Percentiles rank a stretch among this genome's conserved stretches.
Evolutionary conservation across 2,329 filamentous ascomycete genomes (phyloP).

Genomic region (Colletotrichum tamarilloi): DNA sequence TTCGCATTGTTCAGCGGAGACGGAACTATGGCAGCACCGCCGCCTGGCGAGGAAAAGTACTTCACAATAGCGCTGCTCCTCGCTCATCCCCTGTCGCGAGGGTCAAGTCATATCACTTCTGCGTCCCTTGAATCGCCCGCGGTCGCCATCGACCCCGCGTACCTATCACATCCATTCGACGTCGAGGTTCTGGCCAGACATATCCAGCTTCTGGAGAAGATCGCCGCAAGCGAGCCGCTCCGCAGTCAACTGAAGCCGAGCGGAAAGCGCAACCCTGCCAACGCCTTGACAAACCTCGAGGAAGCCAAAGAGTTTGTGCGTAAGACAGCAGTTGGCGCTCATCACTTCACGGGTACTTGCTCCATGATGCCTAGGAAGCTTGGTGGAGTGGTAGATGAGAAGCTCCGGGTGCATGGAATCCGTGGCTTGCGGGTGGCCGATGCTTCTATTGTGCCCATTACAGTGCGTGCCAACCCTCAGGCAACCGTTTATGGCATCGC

Average conservation of each 20-base stretch:
- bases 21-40: slow-evolving; percentile 31
- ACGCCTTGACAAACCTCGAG: slow-evolving; percentile 45
- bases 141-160: slow-evolving; percentile 61
- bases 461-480: slow-evolving; percentile 45
- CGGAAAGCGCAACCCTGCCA: slow-evolving; percentile 40
- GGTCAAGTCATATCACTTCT: slow-evolving; percentile 66
- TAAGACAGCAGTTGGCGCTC: slow-evolving; percentile 49
- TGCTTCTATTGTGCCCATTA: slow-evolving; percentile 49
- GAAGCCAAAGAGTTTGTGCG: slow-evolving; percentile 49
- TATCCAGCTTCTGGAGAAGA: slow-evolving; percentile 52
- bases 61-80: slow-evolving; percentile 67
- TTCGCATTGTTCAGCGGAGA: slow-evolving; percentile 33
- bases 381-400: slow-evolving; percentile 59
- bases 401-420: slow-evolving; percentile 56
- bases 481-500: slow-evolving; percentile 51
- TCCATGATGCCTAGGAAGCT: slow-evolving; percentile 64
- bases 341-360: slow-evolving; percentile 60
- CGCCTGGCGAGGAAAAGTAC: slow-evolving; percentile 50
- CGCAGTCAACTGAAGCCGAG: slow-evolving; percentile 52
- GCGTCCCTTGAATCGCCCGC: slow-evolving; percentile 42
- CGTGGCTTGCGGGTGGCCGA: slow-evolving; percentile 58
- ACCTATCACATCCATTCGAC: slow-evolving; percentile 66
- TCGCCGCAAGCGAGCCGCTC: slow-evolving; percentile 52
- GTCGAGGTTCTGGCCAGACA: slow-evolving; percentile 62
- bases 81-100: slow-evolving; percentile 71